Evolutionary conservation across 176 grass and related monocot species (phyloP), one percentile per base, ranked within the genome.

Genomic region (Oryza meyeriana): DNA sequence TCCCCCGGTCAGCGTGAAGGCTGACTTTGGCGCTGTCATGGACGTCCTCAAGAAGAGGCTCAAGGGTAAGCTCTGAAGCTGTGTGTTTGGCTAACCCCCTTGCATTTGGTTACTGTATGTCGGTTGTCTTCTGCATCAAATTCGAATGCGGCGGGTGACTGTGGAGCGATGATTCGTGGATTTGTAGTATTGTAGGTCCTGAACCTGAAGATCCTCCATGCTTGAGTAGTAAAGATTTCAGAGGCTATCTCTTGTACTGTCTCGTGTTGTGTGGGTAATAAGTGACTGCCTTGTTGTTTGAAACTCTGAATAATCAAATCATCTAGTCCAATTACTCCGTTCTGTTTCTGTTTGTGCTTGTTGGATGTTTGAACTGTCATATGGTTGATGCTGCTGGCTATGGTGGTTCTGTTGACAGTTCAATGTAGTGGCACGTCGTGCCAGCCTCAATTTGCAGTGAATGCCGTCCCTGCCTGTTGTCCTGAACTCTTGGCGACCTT

Each of bases 1-100:
- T 42, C 96, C 96, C 0, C 96, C 96, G 0, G 85, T 95, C 14
- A 95, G 74, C 0, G 96, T 99, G 64, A 94, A 95, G 89, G 93
- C 96, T 0, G 87, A 93, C 81, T 99, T 99, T 0, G 93, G 96
- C 12, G 86, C 96, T 0, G 87, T 95, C 84, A 99, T 95, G 96
- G 96, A 99, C 65, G 96, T 95, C 3, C 86, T 99, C 39, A 84
- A 87, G 87, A 99, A 92, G 73, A 93, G 84, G 85, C 93, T 99
- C 72, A 79, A 99, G 61, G 92, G 86, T 71, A 95, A 91, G 69
- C 61, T 91, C 31, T 92, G 72, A 91, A 88, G 30, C 20, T 77
- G 18, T 58, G 22, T 47, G 45, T 36, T 25, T 30, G 24, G 55
- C 26, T 58, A 81, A 67, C 29, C 9, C 29, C 17, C 5, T 17